phyloP scores from a whole-genome alignment of 306 rosid species.

The Styphnolobium japonicum region DNA sequence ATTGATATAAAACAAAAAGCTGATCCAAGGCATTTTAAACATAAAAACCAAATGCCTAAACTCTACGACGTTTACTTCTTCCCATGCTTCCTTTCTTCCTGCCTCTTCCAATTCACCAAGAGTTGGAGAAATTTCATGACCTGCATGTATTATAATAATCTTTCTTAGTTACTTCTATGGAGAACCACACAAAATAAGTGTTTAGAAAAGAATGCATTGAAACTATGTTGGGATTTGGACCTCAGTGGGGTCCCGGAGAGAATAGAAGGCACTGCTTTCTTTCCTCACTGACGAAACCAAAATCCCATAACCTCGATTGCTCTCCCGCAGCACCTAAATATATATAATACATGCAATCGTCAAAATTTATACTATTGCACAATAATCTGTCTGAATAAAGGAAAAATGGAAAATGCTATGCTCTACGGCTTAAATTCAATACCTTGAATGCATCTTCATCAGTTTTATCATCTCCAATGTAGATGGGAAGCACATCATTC shows the following conservation, averaged over 20 bases:
- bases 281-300: slow-evolving; percentile 51
- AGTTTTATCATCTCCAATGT: slow-evolving; percentile 57
- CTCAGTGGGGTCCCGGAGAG: slow-evolving; percentile 62
- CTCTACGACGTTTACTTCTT: background rate
- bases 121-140: slow-evolving; percentile 82
- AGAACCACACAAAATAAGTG: background rate
- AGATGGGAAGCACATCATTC: slow-evolving; percentile 56
- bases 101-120: slow-evolving; percentile 63
- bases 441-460: slow-evolving; percentile 83
- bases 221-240: slow-evolving; percentile 21
- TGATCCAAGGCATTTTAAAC: background rate
- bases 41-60: background rate
- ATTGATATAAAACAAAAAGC: background rate
- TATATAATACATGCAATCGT: background rate
- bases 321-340: slow-evolving; percentile 47
- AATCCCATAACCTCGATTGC: slow-evolving; percentile 55
- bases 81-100: slow-evolving; percentile 22
- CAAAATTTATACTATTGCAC: background rate
- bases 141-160: slow-evolving; percentile 37
- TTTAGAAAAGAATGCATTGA: background rate
- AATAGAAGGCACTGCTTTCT: slow-evolving; percentile 58
- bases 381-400: background rate
- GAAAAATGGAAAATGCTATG: background rate
- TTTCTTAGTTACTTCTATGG: background rate
- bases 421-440: background rate